Conservation (phyloP, 257 asterid genomes). For the Leonotis leonurus region DNA sequence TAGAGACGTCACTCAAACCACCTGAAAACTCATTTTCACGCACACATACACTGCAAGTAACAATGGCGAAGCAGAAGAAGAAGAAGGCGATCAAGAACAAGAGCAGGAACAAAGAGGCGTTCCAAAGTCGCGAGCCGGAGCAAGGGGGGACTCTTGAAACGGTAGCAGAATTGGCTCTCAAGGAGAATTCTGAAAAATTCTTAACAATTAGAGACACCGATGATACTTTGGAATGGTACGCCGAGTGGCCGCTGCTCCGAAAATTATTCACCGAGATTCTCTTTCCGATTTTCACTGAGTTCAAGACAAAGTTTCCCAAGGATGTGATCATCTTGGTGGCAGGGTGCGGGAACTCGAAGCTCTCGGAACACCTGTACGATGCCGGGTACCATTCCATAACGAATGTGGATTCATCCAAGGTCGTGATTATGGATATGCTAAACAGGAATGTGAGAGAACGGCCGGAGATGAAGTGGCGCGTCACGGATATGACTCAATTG, state of each 20-base stretch:
- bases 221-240: conserved; percentile 91
- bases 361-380: conserved; percentile 82
- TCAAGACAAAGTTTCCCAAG: background rate
- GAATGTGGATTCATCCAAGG: conserved; percentile 85
- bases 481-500: conserved; percentile 89
- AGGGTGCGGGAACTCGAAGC: conserved; percentile 92
- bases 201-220: conserved; percentile 64
- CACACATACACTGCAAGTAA: background rate
- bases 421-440: conserved; percentile 77
- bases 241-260: conserved; percentile 73
- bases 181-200: conserved; percentile 88
- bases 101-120: background rate
- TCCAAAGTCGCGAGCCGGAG: conserved; percentile 7
- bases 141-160: conserved; percentile 63
- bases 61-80: conserved; percentile 32
- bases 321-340: conserved; percentile 60
- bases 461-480: conserved; percentile 92
- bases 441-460: conserved; percentile 62
- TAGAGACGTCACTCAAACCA: background rate
- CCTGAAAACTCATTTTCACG: background rate
- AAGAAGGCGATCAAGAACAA: conserved; percentile 18
- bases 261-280: conserved; percentile 37
- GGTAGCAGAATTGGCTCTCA: conserved; percentile 70
- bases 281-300: background rate
- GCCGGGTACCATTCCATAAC: conserved; percentile 57